Conservation (phyloP, 2,329 filamentous ascomycete genomes). For the Colletotrichum phormii region DNA sequence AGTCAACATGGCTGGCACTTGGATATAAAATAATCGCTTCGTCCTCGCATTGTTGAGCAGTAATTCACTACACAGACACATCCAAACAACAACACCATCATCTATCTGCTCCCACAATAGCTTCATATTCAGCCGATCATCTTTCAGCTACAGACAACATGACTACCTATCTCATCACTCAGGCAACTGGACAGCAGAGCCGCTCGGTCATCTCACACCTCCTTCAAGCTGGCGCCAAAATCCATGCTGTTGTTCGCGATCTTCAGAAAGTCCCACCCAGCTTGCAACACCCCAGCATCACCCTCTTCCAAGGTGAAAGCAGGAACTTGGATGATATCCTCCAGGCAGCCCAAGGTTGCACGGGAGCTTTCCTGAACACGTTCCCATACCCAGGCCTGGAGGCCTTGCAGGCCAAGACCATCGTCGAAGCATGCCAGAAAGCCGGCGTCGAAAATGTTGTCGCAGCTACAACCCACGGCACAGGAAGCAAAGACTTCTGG, state of each 20-base stretch:
- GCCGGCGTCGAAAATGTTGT: slow-evolving; percentile 46
- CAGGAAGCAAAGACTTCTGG: slow-evolving; percentile 40
- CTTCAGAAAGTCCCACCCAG: slow-evolving; percentile 43
- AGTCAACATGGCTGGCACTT: neutral
- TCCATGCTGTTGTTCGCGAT: slow-evolving; percentile 51
- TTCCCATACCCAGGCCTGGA: slow-evolving; percentile 44
- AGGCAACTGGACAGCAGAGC: slow-evolving; percentile 49
- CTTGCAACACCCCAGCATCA: slow-evolving; percentile 43
- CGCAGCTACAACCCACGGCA: slow-evolving; percentile 40
- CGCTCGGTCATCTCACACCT: slow-evolving; percentile 46
- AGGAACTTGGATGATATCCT: slow-evolving; percentile 45
- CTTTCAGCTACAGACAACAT: slow-evolving; percentile 36
- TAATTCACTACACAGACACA: neutral
- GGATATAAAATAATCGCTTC: neutral
- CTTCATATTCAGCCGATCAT: neutral
- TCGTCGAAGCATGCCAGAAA: slow-evolving; percentile 45
- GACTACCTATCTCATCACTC: slow-evolving; percentile 49
- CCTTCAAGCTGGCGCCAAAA: slow-evolving; percentile 46
- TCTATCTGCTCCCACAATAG: neutral
- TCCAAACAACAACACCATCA: neutral
- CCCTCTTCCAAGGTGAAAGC: slow-evolving; percentile 51
- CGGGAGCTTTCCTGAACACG: slow-evolving; percentile 45
- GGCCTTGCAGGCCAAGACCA: slow-evolving; percentile 44
- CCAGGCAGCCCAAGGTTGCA: slow-evolving; percentile 48
- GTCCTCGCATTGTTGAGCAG: neutral